Evolutionary conservation across 306 rosid species (phyloP).

Genomic region (Canavalia gladiata): DNA sequence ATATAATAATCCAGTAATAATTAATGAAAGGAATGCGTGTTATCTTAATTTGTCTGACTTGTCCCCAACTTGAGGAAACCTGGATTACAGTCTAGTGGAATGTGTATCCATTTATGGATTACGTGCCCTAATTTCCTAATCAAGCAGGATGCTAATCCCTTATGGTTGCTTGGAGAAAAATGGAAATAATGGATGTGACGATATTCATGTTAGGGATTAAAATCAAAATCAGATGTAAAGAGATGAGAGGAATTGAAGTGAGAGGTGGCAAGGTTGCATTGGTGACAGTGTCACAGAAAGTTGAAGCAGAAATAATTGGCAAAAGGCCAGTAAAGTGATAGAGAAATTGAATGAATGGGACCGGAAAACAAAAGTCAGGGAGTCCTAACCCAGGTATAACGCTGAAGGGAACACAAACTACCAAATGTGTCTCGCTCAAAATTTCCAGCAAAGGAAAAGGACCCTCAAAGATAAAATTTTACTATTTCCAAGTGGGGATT

Average conservation of each 20-base stretch:
- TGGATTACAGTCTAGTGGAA: neutral
- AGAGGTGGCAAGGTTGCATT: slow-evolving; percentile 35
- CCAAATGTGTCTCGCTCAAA: slow-evolving; percentile 50
- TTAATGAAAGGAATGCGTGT: neutral
- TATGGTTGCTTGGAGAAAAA: slow-evolving; percentile 24
- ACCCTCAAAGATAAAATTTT: neutral
- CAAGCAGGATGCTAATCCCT: neutral
- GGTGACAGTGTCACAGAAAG: slow-evolving; percentile 18
- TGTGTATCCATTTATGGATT: neutral
- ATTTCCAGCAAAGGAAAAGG: slow-evolving; percentile 38
- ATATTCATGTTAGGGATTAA: neutral
- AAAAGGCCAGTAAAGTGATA: slow-evolving; percentile 23
- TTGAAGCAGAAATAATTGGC: slow-evolving; percentile 34
- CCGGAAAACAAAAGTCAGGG: slow-evolving; percentile 49
- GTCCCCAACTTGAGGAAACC: neutral
- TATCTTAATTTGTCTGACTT: neutral
- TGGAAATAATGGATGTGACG: neutral
- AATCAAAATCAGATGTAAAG: too few species aligned
- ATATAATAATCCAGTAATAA: neutral
- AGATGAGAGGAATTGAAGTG: slow-evolving; percentile 13
- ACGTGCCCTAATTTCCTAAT: neutral
- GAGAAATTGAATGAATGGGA: slow-evolving; percentile 44
- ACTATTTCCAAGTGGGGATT: slow-evolving; percentile 12
- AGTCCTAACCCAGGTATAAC: slow-evolving; percentile 26
- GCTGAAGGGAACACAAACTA: slow-evolving; percentile 21